These are phyloP conservation scores for Mucuna pruriens DNA, from an alignment of 306 rosid genomes.

Conservation along the genomic window DNA sequence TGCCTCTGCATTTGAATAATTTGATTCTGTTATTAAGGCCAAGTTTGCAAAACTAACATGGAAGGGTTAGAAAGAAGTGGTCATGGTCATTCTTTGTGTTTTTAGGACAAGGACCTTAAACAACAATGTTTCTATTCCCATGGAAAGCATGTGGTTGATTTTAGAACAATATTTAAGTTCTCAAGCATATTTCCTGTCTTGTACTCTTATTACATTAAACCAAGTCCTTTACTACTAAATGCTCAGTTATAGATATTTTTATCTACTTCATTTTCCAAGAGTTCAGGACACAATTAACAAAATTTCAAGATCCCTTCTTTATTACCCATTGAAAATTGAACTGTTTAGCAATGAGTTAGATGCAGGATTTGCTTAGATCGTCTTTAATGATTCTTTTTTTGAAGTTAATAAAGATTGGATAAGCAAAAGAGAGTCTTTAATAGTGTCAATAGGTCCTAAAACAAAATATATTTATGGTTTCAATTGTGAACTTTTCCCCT, in stretches of 20 bases:
- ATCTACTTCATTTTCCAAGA: slow-evolving; percentile 1
- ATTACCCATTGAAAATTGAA: neutral
- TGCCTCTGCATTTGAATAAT: slow-evolving; percentile 11
- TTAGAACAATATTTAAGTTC: neutral
- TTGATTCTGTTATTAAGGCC: slow-evolving; percentile 4
- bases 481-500: slow-evolving; percentile 6
- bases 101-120: neutral
- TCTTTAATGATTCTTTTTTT: neutral
- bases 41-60: neutral
- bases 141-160: neutral
- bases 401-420: neutral
- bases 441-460: slow-evolving; percentile 1
- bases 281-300: neutral
- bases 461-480: slow-evolving; percentile 26
- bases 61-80: slow-evolving; percentile 7
- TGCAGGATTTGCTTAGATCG: neutral
- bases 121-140: neutral
- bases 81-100: neutral
- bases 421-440: neutral
- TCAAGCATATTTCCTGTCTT: slow-evolving; percentile 13
- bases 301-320: neutral
- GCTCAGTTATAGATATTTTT: neutral
- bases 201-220: neutral
- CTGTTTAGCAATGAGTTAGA: neutral
- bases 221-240: neutral